Percentiles rank a stretch among this genome's conserved stretches.
Evolutionary conservation across 2,329 filamentous ascomycete species (phyloP).

Genomic region (Cercospora zeae-maydis): DNA sequence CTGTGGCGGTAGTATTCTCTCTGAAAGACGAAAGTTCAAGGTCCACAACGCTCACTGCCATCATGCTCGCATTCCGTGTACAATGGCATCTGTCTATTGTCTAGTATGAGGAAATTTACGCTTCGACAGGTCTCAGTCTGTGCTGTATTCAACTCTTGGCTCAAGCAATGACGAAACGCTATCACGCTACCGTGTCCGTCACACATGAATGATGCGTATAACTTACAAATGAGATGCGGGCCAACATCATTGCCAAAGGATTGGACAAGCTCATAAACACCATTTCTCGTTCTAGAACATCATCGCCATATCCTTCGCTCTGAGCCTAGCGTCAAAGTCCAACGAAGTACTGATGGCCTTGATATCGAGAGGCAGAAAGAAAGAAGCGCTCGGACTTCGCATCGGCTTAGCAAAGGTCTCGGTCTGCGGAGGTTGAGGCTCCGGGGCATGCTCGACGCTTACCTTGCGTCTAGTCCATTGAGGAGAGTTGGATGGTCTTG

Average conservation of each 20-base stretch:
- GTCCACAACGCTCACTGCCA: background rate
- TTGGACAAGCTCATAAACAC: background rate
- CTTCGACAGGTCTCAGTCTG: too few species aligned
- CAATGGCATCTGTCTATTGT: background rate
- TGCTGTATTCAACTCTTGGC: background rate
- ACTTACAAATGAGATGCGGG: too few species aligned
- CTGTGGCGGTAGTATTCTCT: background rate
- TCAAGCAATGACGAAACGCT: too few species aligned
- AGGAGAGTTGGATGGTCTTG: background rate
- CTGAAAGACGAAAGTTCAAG: background rate
- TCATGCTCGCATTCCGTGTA: background rate
- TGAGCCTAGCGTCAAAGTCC: background rate
- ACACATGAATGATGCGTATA: too few species aligned
- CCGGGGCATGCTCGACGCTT: background rate
- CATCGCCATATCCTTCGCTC: background rate
- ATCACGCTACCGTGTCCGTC: too few species aligned
- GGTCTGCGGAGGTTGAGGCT: background rate
- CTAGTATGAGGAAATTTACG: too few species aligned
- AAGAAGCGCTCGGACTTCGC: constrained; percentile 5
- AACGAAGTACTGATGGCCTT: background rate
- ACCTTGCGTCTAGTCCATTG: background rate
- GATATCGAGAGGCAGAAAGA: constrained; percentile 8
- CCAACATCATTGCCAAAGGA: too few species aligned
- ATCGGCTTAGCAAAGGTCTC: background rate
- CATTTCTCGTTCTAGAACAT: background rate